Evolutionary conservation across 805 yeast species (phyloP), one percentile per base, ranked within the genome.

Genomic region (Saccharomycopsis fodiens): DNA sequence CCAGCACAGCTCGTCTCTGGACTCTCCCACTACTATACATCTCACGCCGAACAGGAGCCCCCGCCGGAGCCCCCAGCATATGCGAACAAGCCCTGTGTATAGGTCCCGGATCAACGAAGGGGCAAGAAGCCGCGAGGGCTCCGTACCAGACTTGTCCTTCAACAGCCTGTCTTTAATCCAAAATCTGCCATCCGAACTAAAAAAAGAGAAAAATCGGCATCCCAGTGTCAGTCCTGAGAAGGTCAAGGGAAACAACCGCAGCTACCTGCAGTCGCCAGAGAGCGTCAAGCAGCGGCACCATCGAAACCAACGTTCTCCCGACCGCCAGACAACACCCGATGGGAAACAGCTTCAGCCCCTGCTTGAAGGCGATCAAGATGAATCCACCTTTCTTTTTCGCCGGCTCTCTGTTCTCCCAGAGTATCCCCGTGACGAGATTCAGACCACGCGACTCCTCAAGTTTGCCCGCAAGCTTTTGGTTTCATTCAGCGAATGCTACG

Each of bases 391-490:
- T 10, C 15, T 10, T 10, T 32, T 32, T 10, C 17, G 36, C 17
- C 17, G 36, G 12, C 36, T 32, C 15, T 32, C 36, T 15, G 20
- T 32, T 6, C 36, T 32, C 8, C 36, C 36, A 6, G 36, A 32
- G 20, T 15, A 7, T 10, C 36, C 36, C 15, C 36, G 36, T 10
- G 36, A 32, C 20, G 36, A 32, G 20, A 10, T 7, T 10, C 36
- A 32, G 20, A 32, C 36, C 17, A 32, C 20, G 8, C 40, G 46
- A 32, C 36, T 51, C 35, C 55, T 69, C 6, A 61, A 62, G 41
- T 70, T 67, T 1, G 62, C 73, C 2, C 54, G 73, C 39, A 70
- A 70, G 50, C 54, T 70, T n/a, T 55, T 70, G 21, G 69, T 69
- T 52, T 60, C 72, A 0, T 66, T 68, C 42, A 68, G 72, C 50